Evolutionary conservation across 2,329 filamentous ascomycete genomes (phyloP), one percentile per base, ranked within the genome.

Genomic region (Fusarium armeniacum): DNA sequence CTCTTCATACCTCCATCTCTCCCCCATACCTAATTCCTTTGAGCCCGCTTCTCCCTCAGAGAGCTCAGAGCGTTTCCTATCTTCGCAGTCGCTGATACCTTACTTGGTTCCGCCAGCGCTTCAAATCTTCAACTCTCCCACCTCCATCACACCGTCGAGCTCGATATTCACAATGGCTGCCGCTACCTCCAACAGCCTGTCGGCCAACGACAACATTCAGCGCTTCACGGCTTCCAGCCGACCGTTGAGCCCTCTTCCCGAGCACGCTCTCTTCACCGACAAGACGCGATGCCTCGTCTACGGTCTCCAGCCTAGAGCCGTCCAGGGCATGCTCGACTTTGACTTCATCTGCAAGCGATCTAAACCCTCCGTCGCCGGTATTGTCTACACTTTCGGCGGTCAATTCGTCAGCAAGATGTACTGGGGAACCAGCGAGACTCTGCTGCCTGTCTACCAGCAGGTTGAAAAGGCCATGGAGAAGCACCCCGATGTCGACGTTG

Each of bases 341-440:
- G 96, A 99, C 88, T 99, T 98, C 89, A 99, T 99, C 86, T 99
- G 96, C 94, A 98, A 98, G 90, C 93, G 96, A 78, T 89, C 90
- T 81, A 97, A 93, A 65, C 96, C 96, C 72, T 99, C 96, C 62
- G 96, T 99, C 63, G 96, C 96, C 74, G 96, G 94, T 81, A 98
- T 99, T 85, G 98, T 99, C 88, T 99, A 99, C 88, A 98, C 96
- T 77, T 99, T 99, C 80, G 96, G 96, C 81, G 96, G 96, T 75
- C 96, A 99, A 85, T 99, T 99, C 90, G 96, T 99, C 81, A 98
- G 94, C 91, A 99, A 99, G 91, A 98, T 99, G 96, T 99, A 99
- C 92, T 99, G 96, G 96, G 96, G 96, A 79, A 99, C 96, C 80
- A 98, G 94, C 86, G 96, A 99, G 88, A 99, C 96, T 70, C 91